A percentile compares a stretch with the other conserved stretches of the same genome.
Evolutionary conservation across 192 early-diverging fungal genomes (phyloP).

Genomic region (Coemansia erecta): DNA sequence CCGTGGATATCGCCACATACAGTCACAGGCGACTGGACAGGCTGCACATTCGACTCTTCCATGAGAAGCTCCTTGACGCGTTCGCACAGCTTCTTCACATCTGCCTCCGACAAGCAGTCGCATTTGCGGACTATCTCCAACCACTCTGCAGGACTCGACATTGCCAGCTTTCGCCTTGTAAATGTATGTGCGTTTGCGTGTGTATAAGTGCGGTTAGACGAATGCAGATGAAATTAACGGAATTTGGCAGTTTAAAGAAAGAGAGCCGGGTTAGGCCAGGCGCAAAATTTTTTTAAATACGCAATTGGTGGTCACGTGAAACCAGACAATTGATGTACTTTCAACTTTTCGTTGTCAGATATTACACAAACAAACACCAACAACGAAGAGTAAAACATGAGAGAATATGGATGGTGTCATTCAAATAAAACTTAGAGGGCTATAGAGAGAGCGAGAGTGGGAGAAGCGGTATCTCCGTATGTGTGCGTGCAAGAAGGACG

Average conservation of each 20-base stretch:
- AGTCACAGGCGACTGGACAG: constrained; percentile 92
- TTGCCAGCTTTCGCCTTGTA: constrained; percentile 4
- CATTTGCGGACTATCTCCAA: constrained; percentile 87
- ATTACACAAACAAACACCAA: too few species aligned
- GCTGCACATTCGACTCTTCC: constrained; percentile 99
- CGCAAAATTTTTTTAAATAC: neutral
- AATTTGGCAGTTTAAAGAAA: neutral
- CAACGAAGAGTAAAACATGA: too few species aligned
- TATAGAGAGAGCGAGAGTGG: too few species aligned
- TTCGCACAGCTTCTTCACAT: constrained; percentile 97
- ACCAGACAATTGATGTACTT: too few species aligned
- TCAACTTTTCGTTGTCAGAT: too few species aligned
- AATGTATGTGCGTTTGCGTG: neutral
- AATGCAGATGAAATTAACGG: neutral
- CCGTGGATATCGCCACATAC: constrained; percentile 99
- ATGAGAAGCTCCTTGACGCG: constrained; percentile 97
- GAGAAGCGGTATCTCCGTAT: too few species aligned
- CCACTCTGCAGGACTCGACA: constrained; percentile 92
- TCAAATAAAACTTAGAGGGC: too few species aligned
- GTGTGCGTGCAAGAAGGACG: too few species aligned
- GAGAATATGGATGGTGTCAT: too few species aligned
- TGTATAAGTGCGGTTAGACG: neutral
- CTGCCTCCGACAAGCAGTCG: constrained; percentile 88
- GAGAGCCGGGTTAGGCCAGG: neutral
- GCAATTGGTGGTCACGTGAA: too few species aligned